phyloP scores from a whole-genome alignment of 257 asterid genomes.

The Solanum sejunctum region DNA sequence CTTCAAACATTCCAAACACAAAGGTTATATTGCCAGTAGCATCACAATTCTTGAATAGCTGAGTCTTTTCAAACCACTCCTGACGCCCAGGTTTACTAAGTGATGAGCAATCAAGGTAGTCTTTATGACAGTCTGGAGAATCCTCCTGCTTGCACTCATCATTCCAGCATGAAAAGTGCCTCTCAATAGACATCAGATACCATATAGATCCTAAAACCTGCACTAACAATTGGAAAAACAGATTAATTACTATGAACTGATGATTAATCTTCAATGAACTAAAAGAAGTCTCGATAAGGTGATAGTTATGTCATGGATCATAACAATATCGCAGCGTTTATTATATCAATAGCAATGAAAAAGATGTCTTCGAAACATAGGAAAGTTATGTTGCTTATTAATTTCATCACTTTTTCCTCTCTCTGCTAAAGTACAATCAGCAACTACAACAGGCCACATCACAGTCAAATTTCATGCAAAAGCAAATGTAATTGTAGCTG shows the following conservation, averaged over 20 bases:
- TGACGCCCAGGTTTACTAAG: background rate
- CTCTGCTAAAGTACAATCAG: background rate
- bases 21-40: constrained; percentile 12
- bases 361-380: background rate
- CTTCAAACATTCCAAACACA: constrained; percentile 59
- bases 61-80: constrained; percentile 36
- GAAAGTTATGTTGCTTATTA: background rate
- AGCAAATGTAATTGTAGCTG: background rate
- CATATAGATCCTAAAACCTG: constrained; percentile 71
- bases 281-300: background rate
- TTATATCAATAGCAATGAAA: background rate
- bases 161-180: constrained; percentile 74
- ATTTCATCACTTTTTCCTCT: background rate
- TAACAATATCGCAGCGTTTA: background rate
- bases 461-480: background rate
- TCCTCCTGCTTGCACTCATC: constrained; percentile 30
- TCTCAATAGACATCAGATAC: constrained; percentile 75
- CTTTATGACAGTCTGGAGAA: constrained; percentile 10
- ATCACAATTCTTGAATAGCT: constrained; percentile 32
- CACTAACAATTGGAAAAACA: constrained; percentile 1
- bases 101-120: constrained; percentile 43
- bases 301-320: background rate
- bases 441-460: background rate
- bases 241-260: background rate
- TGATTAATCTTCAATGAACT: background rate